Conservation (phyloP, 805 yeast species). For the Yarrowia divulgata region DNA sequence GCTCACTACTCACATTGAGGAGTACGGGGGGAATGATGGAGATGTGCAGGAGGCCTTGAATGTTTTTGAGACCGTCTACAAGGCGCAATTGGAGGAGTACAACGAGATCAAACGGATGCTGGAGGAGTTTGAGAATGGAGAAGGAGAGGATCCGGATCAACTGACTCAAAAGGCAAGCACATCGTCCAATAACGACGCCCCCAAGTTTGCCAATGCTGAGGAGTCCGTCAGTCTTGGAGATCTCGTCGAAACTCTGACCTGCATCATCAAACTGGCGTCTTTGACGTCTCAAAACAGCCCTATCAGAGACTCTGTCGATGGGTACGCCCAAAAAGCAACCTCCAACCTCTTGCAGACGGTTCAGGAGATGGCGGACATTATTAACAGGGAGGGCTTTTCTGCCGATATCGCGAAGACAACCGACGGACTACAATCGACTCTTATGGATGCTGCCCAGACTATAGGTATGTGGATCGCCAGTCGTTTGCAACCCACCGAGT, state of each 20-base stretch:
- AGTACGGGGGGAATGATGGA: constrained; percentile 31
- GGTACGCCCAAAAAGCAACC: background rate
- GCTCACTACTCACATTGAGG: constrained; percentile 44
- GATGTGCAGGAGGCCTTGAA: constrained; percentile 38
- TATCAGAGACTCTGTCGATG: background rate
- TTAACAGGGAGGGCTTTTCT: constrained; percentile 12
- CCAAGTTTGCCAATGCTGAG: constrained; percentile 16
- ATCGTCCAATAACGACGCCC: background rate
- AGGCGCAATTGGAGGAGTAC: constrained; percentile 41
- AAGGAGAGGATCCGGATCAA: background rate
- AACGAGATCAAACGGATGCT: constrained; percentile 9
- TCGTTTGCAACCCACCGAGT: background rate
- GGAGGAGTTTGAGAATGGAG: constrained; percentile 13
- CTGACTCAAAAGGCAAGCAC: too few species aligned
- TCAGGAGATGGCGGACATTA: background rate
- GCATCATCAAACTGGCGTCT: constrained; percentile 20
- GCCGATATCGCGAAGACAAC: constrained; percentile 14
- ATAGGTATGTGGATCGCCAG: constrained; percentile 5
- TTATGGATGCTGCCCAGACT: constrained; percentile 32
- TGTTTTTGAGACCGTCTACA: constrained; percentile 42
- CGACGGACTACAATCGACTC: background rate
- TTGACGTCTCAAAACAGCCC: background rate
- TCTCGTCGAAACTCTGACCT: background rate
- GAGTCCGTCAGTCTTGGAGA: constrained; percentile 3
- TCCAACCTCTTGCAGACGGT: background rate